Evolutionary conservation across 2,329 filamentous ascomycete species (phyloP), one percentile per base, ranked within the genome.

Genomic region (Byssoonygena ceratinophila): DNA sequence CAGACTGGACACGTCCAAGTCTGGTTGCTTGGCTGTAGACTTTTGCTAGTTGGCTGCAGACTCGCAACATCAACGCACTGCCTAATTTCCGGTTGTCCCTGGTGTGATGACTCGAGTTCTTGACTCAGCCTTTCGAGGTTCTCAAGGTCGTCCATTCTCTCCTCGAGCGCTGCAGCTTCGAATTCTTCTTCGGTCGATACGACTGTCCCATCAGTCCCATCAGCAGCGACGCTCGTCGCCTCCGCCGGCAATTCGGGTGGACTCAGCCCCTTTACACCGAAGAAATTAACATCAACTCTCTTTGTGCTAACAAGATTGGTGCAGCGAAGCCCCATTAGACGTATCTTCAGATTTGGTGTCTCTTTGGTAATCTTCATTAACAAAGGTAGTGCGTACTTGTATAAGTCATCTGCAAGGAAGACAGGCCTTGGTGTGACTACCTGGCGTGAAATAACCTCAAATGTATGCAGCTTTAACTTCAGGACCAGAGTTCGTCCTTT

Each of bases 391-490:
- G 87, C 76, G 61, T 82, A 86, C 50, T 79, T 82, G 69, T 91
- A 97, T 3, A 98, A 70, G 60, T 98, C 92, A 37, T 91, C 84
- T 0, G 88, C 84, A 4, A 77, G 72, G 46, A 71, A 77, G 1
- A 96, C 76, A 0, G 89, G 82, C 58, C 83, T 85, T 0, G 87
- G 84, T 1, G 83, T 78, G 2, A 85, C 80, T 4, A 80, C 78
- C 64, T 98, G 92, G 29, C 92, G 77, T 0, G 90, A 94, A 48
- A 87, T 78, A 18, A 96, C 86, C 66, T 97, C 90, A 61, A 91
- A 98, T 0, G 89, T 95, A 65, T 96, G 87, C 6, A 97, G 72
- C 66, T 98, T 98, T 58, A 96, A 78, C 67, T 98, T 98, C 32
- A 98, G 72, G 20, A 88, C 87, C 1, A 98, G 71, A 0, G 91